Base-by-base conservation (phyloP, 2,329 filamentous ascomycete genomes). In the Diaporthe eres region DNA sequence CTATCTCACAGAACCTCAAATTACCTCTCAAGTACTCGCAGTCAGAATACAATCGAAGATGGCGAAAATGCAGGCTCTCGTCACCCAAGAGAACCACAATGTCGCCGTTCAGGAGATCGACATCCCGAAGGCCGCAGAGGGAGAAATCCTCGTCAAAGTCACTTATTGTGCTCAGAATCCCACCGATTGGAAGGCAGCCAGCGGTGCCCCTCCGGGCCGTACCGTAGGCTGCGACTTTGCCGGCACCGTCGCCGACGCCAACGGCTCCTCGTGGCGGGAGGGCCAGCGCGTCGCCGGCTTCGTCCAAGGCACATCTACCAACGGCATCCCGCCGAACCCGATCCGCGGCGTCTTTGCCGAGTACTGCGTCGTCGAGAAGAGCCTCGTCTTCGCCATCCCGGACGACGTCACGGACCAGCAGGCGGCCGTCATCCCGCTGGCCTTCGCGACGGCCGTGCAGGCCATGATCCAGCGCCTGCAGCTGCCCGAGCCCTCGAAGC, bases 361-460 rank as follows among this genome's bases (percentile, higher is more conserved):
- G 77, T 83, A 81, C 75, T 74, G 78, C 17, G 78, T 81, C 47
- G 39, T 77, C 31, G 81, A 81, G 68, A 75, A 77, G 17, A 80
- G 79, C 34, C 76, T 82, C 17, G 81, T 83, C 47, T 83, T 77
- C 72, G 55, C 78, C 4, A 78, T 83, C 58, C 82, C 82, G 2
- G 81, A 82, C 67, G 55, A 63, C 2, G 67, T 82, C n/a, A 79
- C 80, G 15, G 77, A 79, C 71, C 77, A 79, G 73, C 79, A 82
- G 34, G 82, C 80, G 3, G 80, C 80, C 25, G 80, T 78, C 37
- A 39, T 82, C 25, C 79, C 80, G 22, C 77, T 85, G 82, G 85
- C 77, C 80, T 89, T 77, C 84, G 88, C 74, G 79, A 90, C 75
- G 84, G 90, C 82, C 83, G 87, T 78, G 58, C 82, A 83, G 77